Conservation (phyloP, 139 green algal genomes). For the Chlorella sp. region DNA sequence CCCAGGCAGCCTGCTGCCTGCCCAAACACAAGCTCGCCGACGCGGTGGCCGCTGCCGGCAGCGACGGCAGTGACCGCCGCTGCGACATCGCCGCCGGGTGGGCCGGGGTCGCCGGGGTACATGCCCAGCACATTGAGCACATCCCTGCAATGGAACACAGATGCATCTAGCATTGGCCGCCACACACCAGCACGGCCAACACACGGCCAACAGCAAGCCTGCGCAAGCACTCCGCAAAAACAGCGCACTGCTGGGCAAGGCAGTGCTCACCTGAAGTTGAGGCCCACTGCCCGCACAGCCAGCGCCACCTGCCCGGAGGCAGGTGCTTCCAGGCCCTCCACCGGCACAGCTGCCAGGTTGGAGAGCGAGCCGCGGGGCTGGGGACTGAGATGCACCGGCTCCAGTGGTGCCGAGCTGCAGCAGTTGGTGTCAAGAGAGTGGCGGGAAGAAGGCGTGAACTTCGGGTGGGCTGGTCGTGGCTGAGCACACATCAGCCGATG, state of each 20-base stretch:
- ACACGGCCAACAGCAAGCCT: no score
- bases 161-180: not conserved
- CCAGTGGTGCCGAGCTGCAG: constrained; percentile 1
- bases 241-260: not conserved
- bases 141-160: constrained; percentile 35
- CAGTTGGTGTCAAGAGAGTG: not conserved
- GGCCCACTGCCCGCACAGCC: constrained; percentile 49
- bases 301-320: constrained; percentile 29
- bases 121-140: constrained; percentile 80
- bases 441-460: no score
- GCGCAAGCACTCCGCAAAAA: not conserved
- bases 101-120: constrained; percentile 89
- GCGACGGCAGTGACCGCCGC: constrained; percentile 23
- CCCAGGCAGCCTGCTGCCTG: constrained; percentile 73
- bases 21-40: constrained; percentile 76
- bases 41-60: not conserved
- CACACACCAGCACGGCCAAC: no score
- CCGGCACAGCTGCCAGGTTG: constrained; percentile 49
- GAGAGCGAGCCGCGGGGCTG: constrained; percentile 58
- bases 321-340: not conserved
- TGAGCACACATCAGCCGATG: not conserved
- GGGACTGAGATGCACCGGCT: constrained; percentile 30
- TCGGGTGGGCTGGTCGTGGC: not conserved
- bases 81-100: constrained; percentile 56
- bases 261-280: constrained; percentile 56